Percentiles rank a stretch among this genome's conserved stretches.
Evolutionary conservation across 2,329 filamentous ascomycete genomes (phyloP).

Genomic region (Colletotrichum acutatum): DNA sequence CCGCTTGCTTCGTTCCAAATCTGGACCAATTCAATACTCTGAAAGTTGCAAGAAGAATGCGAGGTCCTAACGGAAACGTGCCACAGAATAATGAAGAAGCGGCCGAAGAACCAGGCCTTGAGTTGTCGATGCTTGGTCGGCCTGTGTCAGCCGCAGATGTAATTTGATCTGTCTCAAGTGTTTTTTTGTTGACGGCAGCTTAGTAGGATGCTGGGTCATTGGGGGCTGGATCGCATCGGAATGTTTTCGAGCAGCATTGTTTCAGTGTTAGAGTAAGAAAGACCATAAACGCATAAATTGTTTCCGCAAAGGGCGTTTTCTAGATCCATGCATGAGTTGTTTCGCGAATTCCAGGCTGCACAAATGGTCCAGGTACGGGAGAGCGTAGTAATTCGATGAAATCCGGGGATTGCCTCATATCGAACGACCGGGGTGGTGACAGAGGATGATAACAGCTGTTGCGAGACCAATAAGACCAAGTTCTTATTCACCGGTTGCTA

Average conservation of each 20-base stretch:
- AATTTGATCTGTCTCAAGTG: background rate
- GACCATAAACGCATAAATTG: background rate
- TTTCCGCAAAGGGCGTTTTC: background rate
- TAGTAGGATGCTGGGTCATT: background rate
- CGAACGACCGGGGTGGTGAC: background rate
- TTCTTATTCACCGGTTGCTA: background rate
- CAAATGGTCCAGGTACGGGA: background rate
- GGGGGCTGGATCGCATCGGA: background rate
- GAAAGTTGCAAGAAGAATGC: background rate
- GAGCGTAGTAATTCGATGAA: background rate
- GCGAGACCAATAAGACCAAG: background rate
- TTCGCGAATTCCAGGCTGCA: background rate
- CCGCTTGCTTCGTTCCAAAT: slow-evolving; percentile 52
- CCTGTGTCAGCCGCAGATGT: background rate
- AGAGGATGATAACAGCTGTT: background rate
- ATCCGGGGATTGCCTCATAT: background rate
- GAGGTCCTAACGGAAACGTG: background rate
- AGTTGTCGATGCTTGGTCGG: background rate
- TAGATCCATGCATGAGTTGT: background rate
- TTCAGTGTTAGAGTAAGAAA: background rate
- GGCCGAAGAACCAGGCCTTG: background rate
- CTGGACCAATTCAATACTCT: slow-evolving; percentile 50
- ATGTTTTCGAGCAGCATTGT: background rate
- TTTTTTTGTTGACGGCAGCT: background rate
- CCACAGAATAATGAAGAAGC: background rate